Evolutionary conservation across 495 filamentous ascomycete genomes (phyloP).

Genomic region (Cercophora samala): DNA sequence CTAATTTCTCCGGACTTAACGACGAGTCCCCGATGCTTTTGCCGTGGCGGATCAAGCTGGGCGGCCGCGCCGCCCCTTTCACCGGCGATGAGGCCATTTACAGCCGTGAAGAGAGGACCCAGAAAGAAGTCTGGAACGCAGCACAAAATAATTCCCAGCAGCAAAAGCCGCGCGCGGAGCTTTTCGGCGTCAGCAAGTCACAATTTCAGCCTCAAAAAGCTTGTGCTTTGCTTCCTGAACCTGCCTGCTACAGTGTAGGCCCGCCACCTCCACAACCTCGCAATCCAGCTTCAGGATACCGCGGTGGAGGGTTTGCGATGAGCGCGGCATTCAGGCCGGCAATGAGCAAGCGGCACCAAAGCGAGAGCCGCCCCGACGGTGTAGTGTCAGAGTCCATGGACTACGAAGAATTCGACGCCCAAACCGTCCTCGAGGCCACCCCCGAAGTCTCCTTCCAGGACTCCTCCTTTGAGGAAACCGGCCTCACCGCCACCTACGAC

Average conservation of each 20-base stretch:
- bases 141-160: slow-evolving; percentile 19
- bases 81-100: slow-evolving; percentile 23
- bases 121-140: slow-evolving; percentile 27
- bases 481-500: slow-evolving; percentile 62
- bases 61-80: slow-evolving; percentile 22
- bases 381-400: too few species aligned
- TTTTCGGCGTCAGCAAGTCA: slow-evolving; percentile 32
- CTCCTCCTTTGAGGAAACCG: slow-evolving; percentile 47
- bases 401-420: slow-evolving; percentile 18
- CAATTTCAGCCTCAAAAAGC: not conserved
- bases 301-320: too few species aligned
- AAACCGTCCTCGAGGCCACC: slow-evolving; percentile 29
- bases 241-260: not conserved
- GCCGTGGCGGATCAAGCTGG: slow-evolving; percentile 58
- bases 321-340: too few species aligned
- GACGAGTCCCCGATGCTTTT: slow-evolving; percentile 57
- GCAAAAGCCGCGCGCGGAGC: slow-evolving; percentile 34
- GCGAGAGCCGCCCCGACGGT: too few species aligned
- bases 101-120: slow-evolving; percentile 30
- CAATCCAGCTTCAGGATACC: not conserved
- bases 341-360: not conserved
- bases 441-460: slow-evolving; percentile 42
- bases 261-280: not conserved
- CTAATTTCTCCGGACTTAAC: slow-evolving; percentile 57
- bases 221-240: not conserved